phyloP scores from a whole-genome alignment of 2,329 filamentous ascomycete genomes.

The Trichophyton schoenleinii region DNA sequence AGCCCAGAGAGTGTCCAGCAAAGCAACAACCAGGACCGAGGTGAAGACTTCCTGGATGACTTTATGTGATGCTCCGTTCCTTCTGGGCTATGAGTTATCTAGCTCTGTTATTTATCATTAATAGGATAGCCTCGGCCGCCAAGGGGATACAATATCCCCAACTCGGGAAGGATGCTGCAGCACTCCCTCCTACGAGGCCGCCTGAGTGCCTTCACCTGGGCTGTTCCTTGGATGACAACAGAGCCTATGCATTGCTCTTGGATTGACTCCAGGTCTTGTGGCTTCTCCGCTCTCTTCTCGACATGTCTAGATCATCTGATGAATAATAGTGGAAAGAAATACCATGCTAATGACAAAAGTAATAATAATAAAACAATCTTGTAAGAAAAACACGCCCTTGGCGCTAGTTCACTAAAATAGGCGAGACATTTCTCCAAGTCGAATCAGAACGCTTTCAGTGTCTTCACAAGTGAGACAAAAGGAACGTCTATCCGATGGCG shows the following conservation, averaged over 20 bases:
- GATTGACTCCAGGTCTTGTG: no score
- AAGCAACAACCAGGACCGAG: slow-evolving; percentile 75
- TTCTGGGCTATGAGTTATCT: no score
- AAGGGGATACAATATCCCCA: neutral
- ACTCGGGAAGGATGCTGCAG: no score
- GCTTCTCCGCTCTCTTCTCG: no score
- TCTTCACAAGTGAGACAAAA: neutral
- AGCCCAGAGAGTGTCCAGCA: slow-evolving; percentile 64
- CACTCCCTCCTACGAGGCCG: no score
- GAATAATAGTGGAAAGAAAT: neutral
- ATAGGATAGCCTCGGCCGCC: neutral
- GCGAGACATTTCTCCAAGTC: neutral
- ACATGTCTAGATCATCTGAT: neutral
- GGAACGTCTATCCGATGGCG: neutral
- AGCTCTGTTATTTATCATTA: no score
- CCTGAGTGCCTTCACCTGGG: no score
- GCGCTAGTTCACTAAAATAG: neutral
- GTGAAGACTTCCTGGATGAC: slow-evolving; percentile 65
- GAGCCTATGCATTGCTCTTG: no score
- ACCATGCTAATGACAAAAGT: neutral
- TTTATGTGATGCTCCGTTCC: slow-evolving; percentile 56
- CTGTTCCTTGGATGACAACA: no score
- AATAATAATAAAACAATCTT: neutral
- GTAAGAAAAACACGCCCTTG: neutral
- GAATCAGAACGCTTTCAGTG: neutral